Evolutionary conservation across 1,139 yeast species (phyloP).

Genomic region (Hyphopichia fennica): DNA sequence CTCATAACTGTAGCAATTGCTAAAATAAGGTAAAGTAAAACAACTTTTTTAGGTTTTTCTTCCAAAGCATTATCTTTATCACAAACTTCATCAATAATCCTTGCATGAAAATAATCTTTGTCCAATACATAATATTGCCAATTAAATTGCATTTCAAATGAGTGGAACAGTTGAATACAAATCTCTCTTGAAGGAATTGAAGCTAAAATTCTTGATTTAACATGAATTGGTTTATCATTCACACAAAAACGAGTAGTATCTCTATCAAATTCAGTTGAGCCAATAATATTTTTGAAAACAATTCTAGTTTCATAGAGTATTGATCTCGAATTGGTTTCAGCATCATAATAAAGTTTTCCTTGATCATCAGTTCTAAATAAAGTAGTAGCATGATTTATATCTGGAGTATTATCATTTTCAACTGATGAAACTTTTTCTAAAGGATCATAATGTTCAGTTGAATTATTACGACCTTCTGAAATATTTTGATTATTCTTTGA

Average conservation of each 20-base stretch:
- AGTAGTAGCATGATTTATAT: neutral
- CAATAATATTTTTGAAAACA: neutral
- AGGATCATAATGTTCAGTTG: neutral
- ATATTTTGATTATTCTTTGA: too few species aligned
- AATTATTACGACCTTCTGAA: neutral
- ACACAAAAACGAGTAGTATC: neutral
- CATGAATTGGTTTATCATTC: neutral
- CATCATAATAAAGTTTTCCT: neutral
- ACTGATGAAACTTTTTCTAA: too few species aligned
- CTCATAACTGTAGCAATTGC: slow-evolving; percentile 3
- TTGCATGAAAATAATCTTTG: neutral
- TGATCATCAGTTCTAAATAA: neutral
- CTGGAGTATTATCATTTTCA: too few species aligned
- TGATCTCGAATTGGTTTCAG: too few species aligned
- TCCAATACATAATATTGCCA: neutral
- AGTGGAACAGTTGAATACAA: neutral
- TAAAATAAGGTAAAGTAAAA: slow-evolving; percentile 1
- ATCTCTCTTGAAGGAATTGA: neutral
- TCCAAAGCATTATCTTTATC: too few species aligned
- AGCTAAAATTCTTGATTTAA: neutral
- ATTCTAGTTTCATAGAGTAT: neutral
- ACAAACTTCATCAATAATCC: too few species aligned
- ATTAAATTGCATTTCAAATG: neutral
- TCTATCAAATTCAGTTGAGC: neutral
- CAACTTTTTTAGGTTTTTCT: neutral